Percentiles rank a stretch among this genome's conserved stretches.
phyloP scores from a whole-genome alignment of 2,329 filamentous ascomycete genomes.

The Colletotrichum endophyticum region DNA sequence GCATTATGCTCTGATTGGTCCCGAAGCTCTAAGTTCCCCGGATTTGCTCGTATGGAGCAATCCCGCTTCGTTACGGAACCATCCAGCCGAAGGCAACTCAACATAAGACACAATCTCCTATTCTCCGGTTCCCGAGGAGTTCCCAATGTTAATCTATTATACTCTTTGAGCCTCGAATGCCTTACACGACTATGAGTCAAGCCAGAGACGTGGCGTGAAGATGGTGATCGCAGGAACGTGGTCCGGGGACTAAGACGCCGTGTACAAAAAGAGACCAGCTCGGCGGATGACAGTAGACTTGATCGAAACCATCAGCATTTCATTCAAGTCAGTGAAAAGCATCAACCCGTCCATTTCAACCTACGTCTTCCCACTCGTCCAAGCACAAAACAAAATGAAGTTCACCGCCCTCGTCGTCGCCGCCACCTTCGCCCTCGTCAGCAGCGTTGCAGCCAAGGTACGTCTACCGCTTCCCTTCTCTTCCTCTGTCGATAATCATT shows the following conservation, averaged over 20 bases:
- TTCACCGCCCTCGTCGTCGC: not conserved
- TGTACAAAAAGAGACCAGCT: rapidly evolving
- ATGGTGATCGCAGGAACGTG: not conserved
- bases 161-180: not conserved
- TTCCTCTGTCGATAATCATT: too few relatives aligned
- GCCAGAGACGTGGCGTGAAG: rapidly evolving
- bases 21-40: rapidly evolving
- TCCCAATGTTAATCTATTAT: not conserved
- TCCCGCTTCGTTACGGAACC: too few relatives aligned
- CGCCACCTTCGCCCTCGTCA: not conserved
- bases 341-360: rapidly evolving
- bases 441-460: not conserved
- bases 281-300: rapidly evolving
- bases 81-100: not conserved
- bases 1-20: too few relatives aligned
- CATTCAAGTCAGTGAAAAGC: rapidly evolving
- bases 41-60: rapidly evolving
- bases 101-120: not conserved
- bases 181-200: not conserved
- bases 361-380: not conserved
- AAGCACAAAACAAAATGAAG: not conserved
- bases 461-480: not conserved
- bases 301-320: rapidly evolving
- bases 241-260: rapidly evolving
- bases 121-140: not conserved